phyloP scores from a whole-genome alignment of 495 filamentous ascomycete species.

The Neurospora tetrasperma region DNA sequence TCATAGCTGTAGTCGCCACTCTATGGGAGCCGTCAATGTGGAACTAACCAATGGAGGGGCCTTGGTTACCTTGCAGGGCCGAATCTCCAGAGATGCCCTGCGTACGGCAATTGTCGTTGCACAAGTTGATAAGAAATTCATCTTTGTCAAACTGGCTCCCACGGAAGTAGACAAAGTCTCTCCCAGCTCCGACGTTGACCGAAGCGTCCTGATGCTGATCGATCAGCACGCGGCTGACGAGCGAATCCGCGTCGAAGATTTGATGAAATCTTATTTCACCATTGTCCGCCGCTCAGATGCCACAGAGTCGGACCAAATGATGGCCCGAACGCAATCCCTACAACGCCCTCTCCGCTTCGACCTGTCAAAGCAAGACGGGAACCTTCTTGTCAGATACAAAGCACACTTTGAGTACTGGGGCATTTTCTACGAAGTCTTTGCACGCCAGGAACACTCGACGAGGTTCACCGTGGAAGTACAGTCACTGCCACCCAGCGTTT shows the following conservation, averaged over 20 bases:
- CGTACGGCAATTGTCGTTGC: constrained; percentile 53
- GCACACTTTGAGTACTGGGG: constrained; percentile 62
- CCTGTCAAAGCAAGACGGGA: constrained; percentile 45
- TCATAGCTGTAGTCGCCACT: constrained; percentile 1
- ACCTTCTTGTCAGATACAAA: constrained; percentile 43
- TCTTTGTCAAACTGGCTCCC: constrained; percentile 51
- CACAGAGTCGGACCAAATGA: background rate
- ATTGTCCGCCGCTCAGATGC: background rate
- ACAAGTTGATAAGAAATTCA: constrained; percentile 87
- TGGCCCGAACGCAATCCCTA: constrained; percentile 18
- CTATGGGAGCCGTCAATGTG: background rate
- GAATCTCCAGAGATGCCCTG: constrained; percentile 60
- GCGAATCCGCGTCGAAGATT: constrained; percentile 64
- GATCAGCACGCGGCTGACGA: constrained; percentile 97
- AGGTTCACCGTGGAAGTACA: constrained; percentile 35
- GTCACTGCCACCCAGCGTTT: constrained; percentile 57
- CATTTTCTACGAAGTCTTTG: constrained; percentile 44
- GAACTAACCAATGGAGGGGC: constrained; percentile 7
- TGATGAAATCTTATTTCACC: constrained; percentile 39
- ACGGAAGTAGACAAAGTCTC: background rate
- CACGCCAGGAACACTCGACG: background rate
- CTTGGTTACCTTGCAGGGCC: constrained; percentile 29
- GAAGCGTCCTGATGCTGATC: constrained; percentile 54
- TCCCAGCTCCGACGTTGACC: background rate
- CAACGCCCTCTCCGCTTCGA: constrained; percentile 52